Evolutionary conservation across 75 land plant species (phyloP).

Genomic region (Cupressus sempervirens): DNA sequence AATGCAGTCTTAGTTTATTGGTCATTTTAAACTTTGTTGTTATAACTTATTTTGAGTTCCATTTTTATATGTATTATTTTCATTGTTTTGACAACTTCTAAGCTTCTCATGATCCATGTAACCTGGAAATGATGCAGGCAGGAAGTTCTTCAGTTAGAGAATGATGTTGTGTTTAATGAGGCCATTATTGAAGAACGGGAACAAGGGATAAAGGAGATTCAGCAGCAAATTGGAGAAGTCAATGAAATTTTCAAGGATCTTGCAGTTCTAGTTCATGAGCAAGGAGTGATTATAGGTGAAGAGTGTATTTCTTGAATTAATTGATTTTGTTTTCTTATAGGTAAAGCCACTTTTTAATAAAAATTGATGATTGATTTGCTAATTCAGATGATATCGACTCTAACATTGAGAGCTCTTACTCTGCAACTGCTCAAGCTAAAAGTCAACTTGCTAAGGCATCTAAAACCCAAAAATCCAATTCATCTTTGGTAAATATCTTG

Average conservation of each 20-base stretch:
- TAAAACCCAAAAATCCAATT: conserved; percentile 38
- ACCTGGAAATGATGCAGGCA: conserved; percentile 36
- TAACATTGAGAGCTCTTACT: conserved; percentile 35
- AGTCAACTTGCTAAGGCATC: conserved; percentile 46
- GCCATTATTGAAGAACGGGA: conserved; percentile 64
- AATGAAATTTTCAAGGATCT: conserved; percentile 69
- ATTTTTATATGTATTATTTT: neutral
- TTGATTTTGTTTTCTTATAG: conserved; percentile 8
- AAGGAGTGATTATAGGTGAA: conserved; percentile 59
- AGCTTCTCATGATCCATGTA: neutral
- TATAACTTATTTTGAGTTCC: neutral
- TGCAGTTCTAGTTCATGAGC: conserved; percentile 65
- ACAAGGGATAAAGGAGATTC: conserved; percentile 62
- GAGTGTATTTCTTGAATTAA: neutral
- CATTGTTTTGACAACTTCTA: neutral
- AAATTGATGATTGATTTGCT: neutral
- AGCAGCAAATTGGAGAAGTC: conserved; percentile 64
- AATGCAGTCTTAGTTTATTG: neutral
- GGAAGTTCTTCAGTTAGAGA: conserved; percentile 60
- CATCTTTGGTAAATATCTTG: conserved; percentile 38
- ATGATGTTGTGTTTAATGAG: conserved; percentile 66
- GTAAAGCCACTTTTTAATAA: neutral
- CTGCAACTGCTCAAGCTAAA: conserved; percentile 44
- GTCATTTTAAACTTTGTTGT: too few relatives aligned
- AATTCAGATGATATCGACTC: conserved; percentile 49